Base-by-base conservation (phyloP, 208 protist genomes). In the Acanthamoeba sp. region DNA sequence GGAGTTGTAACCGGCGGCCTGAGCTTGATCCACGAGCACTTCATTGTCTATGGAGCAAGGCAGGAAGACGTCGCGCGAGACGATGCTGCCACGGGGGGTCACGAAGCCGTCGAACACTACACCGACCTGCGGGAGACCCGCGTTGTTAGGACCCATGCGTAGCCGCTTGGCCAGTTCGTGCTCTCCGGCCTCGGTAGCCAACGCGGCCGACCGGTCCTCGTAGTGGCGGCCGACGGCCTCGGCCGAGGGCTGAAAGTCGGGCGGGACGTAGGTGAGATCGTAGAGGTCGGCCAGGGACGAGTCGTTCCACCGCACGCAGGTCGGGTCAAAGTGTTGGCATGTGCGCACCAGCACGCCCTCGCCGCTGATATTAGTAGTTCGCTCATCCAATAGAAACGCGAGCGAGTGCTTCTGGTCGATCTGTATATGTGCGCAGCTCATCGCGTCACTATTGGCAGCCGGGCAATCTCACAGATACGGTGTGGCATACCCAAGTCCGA, bases 51-150 rank as follows among this genome's bases (percentile, higher is more conserved):
- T 36, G 62, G 62, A 5, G 29, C 62, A 36, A 29, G 62, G 62
- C n/a, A 69, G 32, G 62, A 69, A 69, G 62, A 69, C 32, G 62
- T 69, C 62, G 62, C 62, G 62, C 12, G 62, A 69, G 62, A 69
- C 16, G 62, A 69, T 69, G 29, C 62, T 69, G 29, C 62, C 62
- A 7, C 62, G 62, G 12, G 62, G 24, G 62, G 62, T 69, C 62
- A 69, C 62, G 62, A 38, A 69, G n/a, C 62, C 62, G 20, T 69
- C 62, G n/a, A 69, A 9, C 29, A 69, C 62, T 7, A 69, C 62
- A 10, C 29, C 62, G n/a, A 69, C 62, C 62, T 69, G 62, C n/a
- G 62, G 29, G 12, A 69, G 62, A 29, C 62, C 62, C 62, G 62
- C 12, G 62, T 69, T 69, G 62, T 69, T 16, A 2, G 62, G 62